Conservation (phyloP, 176 grass and related monocot species). For the Zizania latifolia region DNA sequence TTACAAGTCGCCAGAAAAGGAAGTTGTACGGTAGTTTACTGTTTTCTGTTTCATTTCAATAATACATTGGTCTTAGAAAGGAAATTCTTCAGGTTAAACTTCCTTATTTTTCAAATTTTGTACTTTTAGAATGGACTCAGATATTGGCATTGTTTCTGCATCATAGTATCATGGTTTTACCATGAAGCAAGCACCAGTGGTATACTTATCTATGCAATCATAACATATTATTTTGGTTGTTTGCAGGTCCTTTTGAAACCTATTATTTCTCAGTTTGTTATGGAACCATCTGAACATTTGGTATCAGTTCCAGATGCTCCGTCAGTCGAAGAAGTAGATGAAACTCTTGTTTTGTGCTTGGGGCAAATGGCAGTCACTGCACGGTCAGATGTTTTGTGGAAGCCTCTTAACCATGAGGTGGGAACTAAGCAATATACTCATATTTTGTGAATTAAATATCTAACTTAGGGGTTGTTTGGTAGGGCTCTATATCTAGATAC, state of each 20-base stretch:
- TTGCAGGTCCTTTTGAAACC: constrained; percentile 68
- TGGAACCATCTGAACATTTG: constrained; percentile 45
- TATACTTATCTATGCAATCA: not conserved
- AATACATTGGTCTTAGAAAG: not conserved
- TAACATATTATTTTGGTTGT: constrained; percentile 1
- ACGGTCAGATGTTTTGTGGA: constrained; percentile 82
- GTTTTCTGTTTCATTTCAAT: not conserved
- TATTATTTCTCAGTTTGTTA: constrained; percentile 58
- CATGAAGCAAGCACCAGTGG: not conserved
- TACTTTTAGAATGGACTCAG: not conserved
- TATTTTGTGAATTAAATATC: too few relatives aligned
- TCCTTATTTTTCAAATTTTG: not conserved
- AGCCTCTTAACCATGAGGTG: constrained; percentile 95
- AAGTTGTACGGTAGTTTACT: not conserved
- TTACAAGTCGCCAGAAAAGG: not conserved
- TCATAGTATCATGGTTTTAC: not conserved
- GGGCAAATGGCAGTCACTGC: constrained; percentile 94
- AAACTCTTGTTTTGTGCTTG: constrained; percentile 62
- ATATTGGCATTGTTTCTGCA: not conserved
- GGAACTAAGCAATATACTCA: constrained; percentile 17
- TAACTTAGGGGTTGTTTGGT: too few relatives aligned
- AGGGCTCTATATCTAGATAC: too few relatives aligned
- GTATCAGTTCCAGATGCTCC: constrained; percentile 34
- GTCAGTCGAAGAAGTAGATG: constrained; percentile 74
- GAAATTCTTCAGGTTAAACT: not conserved